Conservation (phyloP, 805 yeast genomes). For the Barnettozyma populi region DNA sequence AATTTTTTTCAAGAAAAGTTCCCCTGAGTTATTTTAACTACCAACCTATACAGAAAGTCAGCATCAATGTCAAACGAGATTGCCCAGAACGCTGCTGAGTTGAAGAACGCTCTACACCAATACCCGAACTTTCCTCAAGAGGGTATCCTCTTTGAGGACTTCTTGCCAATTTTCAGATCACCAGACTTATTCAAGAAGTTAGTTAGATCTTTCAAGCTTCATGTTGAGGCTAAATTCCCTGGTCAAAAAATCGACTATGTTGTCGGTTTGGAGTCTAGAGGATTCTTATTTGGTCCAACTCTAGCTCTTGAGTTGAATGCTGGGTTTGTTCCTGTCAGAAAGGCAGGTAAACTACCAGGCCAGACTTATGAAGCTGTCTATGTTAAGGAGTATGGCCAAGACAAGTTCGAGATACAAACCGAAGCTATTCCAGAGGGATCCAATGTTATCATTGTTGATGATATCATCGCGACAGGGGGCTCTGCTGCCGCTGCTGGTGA, state of each 20-base stretch:
- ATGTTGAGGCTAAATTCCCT: constrained; percentile 51
- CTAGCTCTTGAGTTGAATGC: constrained; percentile 84
- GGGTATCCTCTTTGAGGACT: constrained; percentile 94
- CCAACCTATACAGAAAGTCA: neutral
- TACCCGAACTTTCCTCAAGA: constrained; percentile 92
- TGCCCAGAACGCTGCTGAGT: constrained; percentile 34
- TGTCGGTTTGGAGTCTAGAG: constrained; percentile 95
- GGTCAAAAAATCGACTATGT: constrained; percentile 73
- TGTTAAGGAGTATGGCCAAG: constrained; percentile 90
- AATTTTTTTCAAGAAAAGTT: neutral
- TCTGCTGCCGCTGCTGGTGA: constrained; percentile 93
- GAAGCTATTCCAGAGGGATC: constrained; percentile 77
- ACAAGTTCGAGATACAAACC: constrained; percentile 81
- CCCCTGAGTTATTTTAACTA: neutral
- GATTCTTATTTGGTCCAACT: constrained; percentile 94
- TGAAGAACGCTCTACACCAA: constrained; percentile 55
- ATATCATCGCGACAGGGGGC: constrained; percentile 97
- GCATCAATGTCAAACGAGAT: constrained; percentile 14
- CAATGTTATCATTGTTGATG: constrained; percentile 85
- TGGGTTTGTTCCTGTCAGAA: constrained; percentile 93
- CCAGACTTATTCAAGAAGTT: constrained; percentile 79
- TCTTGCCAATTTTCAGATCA: constrained; percentile 84
- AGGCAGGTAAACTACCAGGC: constrained; percentile 94
- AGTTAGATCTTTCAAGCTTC: constrained; percentile 72
- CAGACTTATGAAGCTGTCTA: constrained; percentile 64